Evolutionary conservation across 768 basidiomycete species (phyloP).

Genomic region (Plicaturopsis crispa): DNA sequence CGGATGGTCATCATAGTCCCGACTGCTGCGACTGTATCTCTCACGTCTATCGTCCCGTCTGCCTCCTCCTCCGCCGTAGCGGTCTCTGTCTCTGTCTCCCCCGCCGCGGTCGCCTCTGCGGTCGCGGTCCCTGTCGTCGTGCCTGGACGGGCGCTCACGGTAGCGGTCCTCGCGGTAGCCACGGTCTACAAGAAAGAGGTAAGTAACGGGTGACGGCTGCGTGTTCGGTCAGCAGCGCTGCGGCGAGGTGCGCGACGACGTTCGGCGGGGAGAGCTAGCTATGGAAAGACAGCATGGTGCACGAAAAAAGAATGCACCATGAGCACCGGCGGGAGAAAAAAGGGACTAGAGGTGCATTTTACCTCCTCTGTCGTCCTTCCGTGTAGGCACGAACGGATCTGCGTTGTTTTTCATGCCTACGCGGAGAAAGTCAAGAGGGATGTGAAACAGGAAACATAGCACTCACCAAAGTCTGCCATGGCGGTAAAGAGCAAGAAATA

Average conservation of each 20-base stretch:
- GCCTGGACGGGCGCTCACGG: slow-evolving; percentile 12
- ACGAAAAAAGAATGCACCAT: slow-evolving; percentile 43
- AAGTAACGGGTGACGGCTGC: slow-evolving; percentile 9
- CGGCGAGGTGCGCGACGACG: slow-evolving; percentile 22
- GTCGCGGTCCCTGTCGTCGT: slow-evolving; percentile 22
- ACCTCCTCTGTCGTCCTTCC: slow-evolving; percentile 22
- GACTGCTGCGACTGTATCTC: slow-evolving; percentile 33
- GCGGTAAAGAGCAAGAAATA: too few relatives aligned
- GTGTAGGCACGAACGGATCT: slow-evolving; percentile 20
- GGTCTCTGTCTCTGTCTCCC: slow-evolving; percentile 24
- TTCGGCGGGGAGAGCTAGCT: slow-evolving; percentile 54
- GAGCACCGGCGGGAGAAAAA: slow-evolving; percentile 29
- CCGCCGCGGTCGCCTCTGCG: slow-evolving; percentile 21
- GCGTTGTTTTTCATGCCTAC: slow-evolving; percentile 15
- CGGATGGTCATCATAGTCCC: slow-evolving; percentile 39
- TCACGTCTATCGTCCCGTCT: slow-evolving; percentile 47
- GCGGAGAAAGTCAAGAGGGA: slow-evolving; percentile 17
- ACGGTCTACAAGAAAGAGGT: slow-evolving; percentile 14
- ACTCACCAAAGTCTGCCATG: slow-evolving; percentile 57
- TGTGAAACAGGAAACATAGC: slow-evolving; percentile 4
- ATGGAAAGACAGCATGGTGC: slow-evolving; percentile 44
- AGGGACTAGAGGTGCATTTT: slow-evolving; percentile 2
- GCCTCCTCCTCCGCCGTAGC: slow-evolving; percentile 16
- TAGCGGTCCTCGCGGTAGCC: slow-evolving; percentile 22
- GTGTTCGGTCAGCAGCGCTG: slow-evolving; percentile 35